Evolutionary conservation across 208 protist species (phyloP).

Genomic region (Spironucleus salmonicida): DNA sequence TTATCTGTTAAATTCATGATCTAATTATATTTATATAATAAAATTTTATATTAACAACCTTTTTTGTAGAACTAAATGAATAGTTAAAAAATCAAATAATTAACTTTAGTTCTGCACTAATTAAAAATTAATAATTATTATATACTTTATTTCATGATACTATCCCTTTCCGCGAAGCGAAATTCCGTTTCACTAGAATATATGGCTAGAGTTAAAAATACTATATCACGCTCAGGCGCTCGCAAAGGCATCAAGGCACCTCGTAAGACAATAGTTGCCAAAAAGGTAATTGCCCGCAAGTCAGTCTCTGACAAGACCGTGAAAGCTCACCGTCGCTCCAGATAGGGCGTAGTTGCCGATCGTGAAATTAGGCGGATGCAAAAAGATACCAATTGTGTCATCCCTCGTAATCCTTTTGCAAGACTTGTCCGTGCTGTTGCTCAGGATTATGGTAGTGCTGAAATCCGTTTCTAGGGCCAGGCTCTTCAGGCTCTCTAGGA

Average conservation of each 20-base stretch:
- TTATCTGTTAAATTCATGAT: too few species aligned
- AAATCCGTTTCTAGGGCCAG: slow-evolving; percentile 22
- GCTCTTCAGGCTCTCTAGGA: slow-evolving; percentile 16
- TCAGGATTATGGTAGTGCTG: neutral
- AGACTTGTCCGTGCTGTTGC: slow-evolving; percentile 11
- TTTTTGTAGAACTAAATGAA: too few species aligned
- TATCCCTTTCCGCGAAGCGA: too few species aligned
- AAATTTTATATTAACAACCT: too few species aligned
- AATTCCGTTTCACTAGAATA: too few species aligned
- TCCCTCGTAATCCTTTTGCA: neutral
- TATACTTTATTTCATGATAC: too few species aligned
- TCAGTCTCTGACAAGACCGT: slow-evolving; percentile 16
- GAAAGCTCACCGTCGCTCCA: neutral
- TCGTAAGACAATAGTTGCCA: slow-evolving; percentile 13
- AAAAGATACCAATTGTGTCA: neutral
- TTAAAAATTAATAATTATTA: too few species aligned
- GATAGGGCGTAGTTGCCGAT: slow-evolving; percentile 2
- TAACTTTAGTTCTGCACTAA: too few species aligned
- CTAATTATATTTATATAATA: too few species aligned
- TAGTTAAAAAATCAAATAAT: too few species aligned
- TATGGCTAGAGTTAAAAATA: neutral
- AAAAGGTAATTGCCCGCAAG: slow-evolving; percentile 16
- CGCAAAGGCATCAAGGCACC: slow-evolving; percentile 10
- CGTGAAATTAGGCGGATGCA: neutral
- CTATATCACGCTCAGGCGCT: neutral